Evolutionary conservation across 2,329 filamentous ascomycete genomes (phyloP), one percentile per base, ranked within the genome.

Genomic region (Fonsecaea multimorphosa): DNA sequence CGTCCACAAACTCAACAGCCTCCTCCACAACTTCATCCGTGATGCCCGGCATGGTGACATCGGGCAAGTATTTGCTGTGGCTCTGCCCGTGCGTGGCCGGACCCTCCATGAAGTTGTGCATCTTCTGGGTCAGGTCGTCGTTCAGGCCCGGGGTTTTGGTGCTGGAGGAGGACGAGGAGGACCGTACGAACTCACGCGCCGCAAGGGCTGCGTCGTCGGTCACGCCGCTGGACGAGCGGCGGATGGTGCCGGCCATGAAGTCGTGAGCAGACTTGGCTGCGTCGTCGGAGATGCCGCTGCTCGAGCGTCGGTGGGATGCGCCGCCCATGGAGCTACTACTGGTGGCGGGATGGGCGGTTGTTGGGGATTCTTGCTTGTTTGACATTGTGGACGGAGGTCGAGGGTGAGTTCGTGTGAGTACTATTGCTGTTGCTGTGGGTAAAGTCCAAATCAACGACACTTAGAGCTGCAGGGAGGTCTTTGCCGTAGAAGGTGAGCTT

Each of bases 21-120:
- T 69, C 67, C 55, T 69, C 67, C n/a, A 56, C 67, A 36, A 69
- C 61, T 55, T 69, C 61, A 31, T 69, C 67, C 22, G 67, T 69
- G 19, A 69, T 52, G 22, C 67, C 67, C 1, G 67, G 67, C 40
- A 67, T 29, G 16, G 67, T 69, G 24, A 67, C 67, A 19, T 69
- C 67, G 16, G 67, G 67, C 38, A 69, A 19, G 54, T 69, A 58
- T 51, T 69, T 69, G 55, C 67, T 69, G 27, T 69, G 67, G 38
- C 64, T 67, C 55, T 67, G 62, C 31, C 64, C 31, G 40, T 67
- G 64, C 16, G 67, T 69, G 11, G 67, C 67, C 27, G 61, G 61
- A 8, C 64, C 64, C 12, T 65, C 64, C 57, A 66, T 61, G 64
- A 69, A 67, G 31, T 38, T 58, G 44, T 69, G 67, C 24, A 61